phyloP scores from a whole-genome alignment of 495 filamentous ascomycete genomes.

The Aspergillus olivimuriae region DNA sequence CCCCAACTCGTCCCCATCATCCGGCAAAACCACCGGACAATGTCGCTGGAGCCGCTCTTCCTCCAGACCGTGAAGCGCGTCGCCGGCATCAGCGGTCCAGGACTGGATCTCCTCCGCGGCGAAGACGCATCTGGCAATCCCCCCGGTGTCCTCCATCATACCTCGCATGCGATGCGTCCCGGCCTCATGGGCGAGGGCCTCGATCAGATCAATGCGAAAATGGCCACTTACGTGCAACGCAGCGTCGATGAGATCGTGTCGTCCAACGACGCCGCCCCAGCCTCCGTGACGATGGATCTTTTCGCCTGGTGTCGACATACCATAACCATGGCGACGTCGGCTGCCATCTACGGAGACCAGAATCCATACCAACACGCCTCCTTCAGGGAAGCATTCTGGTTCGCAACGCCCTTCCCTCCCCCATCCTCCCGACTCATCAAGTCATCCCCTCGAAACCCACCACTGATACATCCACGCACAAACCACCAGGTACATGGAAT shows the following conservation, averaged over 20 bases:
- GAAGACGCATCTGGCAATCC: too few species aligned
- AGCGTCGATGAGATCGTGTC: slow-evolving; percentile 16
- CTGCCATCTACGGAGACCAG: slow-evolving; percentile 40
- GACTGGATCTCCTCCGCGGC: slow-evolving; percentile 13
- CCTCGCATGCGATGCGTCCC: slow-evolving; percentile 20
- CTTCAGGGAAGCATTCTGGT: slow-evolving; percentile 42
- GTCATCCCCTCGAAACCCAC: too few species aligned
- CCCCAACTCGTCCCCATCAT: slow-evolving; percentile 33
- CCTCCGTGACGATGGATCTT: too few species aligned
- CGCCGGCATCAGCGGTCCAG: slow-evolving; percentile 11
- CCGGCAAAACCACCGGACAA: slow-evolving; percentile 32
- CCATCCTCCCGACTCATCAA: too few species aligned
- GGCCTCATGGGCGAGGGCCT: slow-evolving; percentile 19
- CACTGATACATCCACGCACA: neutral
- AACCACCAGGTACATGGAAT: slow-evolving; percentile 38
- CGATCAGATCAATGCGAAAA: slow-evolving; percentile 24
- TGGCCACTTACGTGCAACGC: slow-evolving; percentile 13
- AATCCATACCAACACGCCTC: slow-evolving; percentile 41
- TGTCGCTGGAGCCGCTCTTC: slow-evolving; percentile 37
- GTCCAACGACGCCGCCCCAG: too few species aligned
- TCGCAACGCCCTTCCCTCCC: neutral
- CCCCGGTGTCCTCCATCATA: slow-evolving; percentile 10
- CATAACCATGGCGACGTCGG: slow-evolving; percentile 44
- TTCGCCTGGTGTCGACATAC: slow-evolving; percentile 35
- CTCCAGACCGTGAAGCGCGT: slow-evolving; percentile 13